Percentiles rank a stretch among this genome's conserved stretches.
phyloP scores from a whole-genome alignment of 2,329 filamentous ascomycete genomes.

The Aspergillus udagawae region DNA sequence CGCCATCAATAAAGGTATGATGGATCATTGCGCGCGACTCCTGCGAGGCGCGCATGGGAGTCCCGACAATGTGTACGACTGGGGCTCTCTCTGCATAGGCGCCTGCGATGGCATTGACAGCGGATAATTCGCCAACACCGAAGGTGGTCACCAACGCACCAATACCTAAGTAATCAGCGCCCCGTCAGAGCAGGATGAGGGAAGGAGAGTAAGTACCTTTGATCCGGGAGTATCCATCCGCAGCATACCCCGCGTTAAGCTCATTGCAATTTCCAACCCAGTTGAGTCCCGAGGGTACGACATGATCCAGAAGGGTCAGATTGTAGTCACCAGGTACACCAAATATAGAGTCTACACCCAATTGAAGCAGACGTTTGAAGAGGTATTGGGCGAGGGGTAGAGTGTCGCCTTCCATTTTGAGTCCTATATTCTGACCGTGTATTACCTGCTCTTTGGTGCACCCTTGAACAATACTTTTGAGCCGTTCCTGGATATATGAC shows the following conservation, averaged over 20 bases:
- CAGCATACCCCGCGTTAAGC: slow-evolving; percentile 59
- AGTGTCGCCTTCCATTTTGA: not conserved
- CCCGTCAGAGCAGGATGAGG: not conserved
- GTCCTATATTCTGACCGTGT: not conserved
- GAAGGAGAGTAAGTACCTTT: slow-evolving; percentile 34
- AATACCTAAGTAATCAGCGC: slow-evolving; percentile 1
- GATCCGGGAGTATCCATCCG: slow-evolving; percentile 30
- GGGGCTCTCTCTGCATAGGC: slow-evolving; percentile 70
- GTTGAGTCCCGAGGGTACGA: slow-evolving; percentile 54
- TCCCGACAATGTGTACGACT: slow-evolving; percentile 59
- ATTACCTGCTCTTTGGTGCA: not conserved
- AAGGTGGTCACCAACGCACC: slow-evolving; percentile 27
- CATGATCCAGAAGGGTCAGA: slow-evolving; percentile 63
- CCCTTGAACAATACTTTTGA: not conserved
- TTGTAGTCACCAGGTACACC: slow-evolving; percentile 69
- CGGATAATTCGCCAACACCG: slow-evolving; percentile 64
- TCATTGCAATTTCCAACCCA: slow-evolving; percentile 69
- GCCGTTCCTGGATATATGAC: not conserved
- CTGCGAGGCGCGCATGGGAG: slow-evolving; percentile 44
- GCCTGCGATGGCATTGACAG: slow-evolving; percentile 69
- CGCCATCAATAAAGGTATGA: slow-evolving; percentile 63
- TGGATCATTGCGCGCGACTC: slow-evolving; percentile 49
- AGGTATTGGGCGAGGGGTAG: slow-evolving; percentile 49
- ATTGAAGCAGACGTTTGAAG: slow-evolving; percentile 59
- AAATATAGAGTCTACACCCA: slow-evolving; percentile 62